phyloP scores from a whole-genome alignment of 768 basidiomycete species.

The Boletus tylopilopsis region DNA sequence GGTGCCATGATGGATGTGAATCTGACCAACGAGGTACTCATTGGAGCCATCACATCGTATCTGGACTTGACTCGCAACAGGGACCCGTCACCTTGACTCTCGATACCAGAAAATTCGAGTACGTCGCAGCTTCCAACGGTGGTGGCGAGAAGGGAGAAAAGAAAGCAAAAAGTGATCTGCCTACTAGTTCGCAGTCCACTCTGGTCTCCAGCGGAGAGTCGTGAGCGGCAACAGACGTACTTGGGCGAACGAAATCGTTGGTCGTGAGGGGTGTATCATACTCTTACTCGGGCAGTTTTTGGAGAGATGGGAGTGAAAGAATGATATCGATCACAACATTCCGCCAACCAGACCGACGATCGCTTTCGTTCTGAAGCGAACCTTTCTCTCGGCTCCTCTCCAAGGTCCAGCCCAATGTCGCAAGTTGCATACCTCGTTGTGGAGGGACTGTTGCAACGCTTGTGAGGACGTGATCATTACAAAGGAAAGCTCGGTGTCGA shows the following conservation, averaged over 20 bases:
- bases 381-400: slow-evolving; percentile 54
- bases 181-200: not conserved
- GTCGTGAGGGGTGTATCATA: too few relatives aligned
- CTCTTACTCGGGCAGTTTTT: not conserved
- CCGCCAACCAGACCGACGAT: slow-evolving; percentile 63
- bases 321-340: slow-evolving; percentile 48
- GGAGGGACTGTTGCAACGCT: slow-evolving; percentile 45
- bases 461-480: slow-evolving; percentile 68
- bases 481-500: slow-evolving; percentile 92
- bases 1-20: slow-evolving; percentile 96
- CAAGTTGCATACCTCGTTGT: slow-evolving; percentile 52
- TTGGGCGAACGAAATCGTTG: too few relatives aligned
- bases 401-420: slow-evolving; percentile 50
- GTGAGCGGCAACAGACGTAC: slow-evolving; percentile 5
- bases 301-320: slow-evolving; percentile 8
- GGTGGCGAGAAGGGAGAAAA: slow-evolving; percentile 7
- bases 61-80: slow-evolving; percentile 33
- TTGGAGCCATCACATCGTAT: not conserved
- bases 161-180: slow-evolving; percentile 1
- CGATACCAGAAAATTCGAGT: slow-evolving; percentile 78
- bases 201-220: not conserved
- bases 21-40: slow-evolving; percentile 76
- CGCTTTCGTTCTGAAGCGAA: slow-evolving; percentile 60
- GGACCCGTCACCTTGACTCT: slow-evolving; percentile 85
- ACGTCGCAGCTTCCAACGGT: slow-evolving; percentile 35